Base-by-base conservation (phyloP, 2,329 filamentous ascomycete genomes). In the Aureobasidium sp. region DNA sequence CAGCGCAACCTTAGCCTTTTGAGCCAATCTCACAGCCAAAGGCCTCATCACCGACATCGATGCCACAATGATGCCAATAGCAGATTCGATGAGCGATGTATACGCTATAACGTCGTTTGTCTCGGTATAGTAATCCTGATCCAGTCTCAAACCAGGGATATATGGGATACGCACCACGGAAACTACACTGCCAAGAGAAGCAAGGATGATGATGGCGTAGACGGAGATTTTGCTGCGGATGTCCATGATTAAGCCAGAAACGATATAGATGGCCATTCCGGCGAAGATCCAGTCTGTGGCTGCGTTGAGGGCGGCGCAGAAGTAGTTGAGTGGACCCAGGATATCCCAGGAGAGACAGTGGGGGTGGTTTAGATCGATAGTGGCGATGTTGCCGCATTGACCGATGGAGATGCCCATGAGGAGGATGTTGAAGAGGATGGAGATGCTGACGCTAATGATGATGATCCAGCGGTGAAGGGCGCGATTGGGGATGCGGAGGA, bases 41-140 rank as follows among this genome's bases (percentile, higher is more conserved):
- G 63, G 63, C 27, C 63, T 29, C n/a, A 61, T 47, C 2, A 58
- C 60, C 0, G 52, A 41, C 34, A 64, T 59, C 0, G 63, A 64
- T n/a, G 62, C 59, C 1, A 59, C 63, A n/a, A 64, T 63, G 13
- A 64, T 61, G 2, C 63, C 63, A 16, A 64, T 62, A 1, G 55
- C 52, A 13, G 54, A 55, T 34, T 64, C 63, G 25, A 59, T 50
- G 15, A 60, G 48, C 2, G 63, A 64, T 27, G 49, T 41, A 8
- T 63, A 60, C 1, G 63, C 59, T 5, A 64, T 50, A 4, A 55
- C 25, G 34, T 63, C 58, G 45, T 61, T 54, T 50, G 53, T 13
- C 2, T 25, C 5, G 6, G 59, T 61, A 61, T 63, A 64, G 21
- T 59, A 62, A 32, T 30, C 30, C 8, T 42, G 32, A 15, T 57